Evolutionary conservation across 257 asterid species (phyloP).

Genomic region (Cordia subcordata): DNA sequence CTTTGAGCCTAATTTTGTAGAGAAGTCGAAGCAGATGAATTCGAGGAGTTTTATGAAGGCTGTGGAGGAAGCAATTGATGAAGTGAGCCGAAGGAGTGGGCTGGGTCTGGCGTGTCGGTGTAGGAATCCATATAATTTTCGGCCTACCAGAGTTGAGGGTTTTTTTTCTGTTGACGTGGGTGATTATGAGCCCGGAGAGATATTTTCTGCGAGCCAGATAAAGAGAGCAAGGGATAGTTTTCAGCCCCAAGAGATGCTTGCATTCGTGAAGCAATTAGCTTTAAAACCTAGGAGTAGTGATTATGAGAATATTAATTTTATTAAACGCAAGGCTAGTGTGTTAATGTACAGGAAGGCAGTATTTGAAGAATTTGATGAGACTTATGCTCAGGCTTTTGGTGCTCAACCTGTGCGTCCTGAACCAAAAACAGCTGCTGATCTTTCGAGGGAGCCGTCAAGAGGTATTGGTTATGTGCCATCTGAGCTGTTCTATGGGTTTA

Average conservation of each 20-base stretch:
- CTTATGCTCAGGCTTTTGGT: conserved; percentile 94
- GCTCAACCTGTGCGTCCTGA: conserved; percentile 46
- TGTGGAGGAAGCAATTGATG: conserved; percentile 86
- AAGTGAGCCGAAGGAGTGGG: conserved; percentile 61
- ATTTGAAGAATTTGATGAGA: conserved; percentile 85
- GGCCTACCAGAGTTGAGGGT: conserved; percentile 50
- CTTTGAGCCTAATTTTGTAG: conserved; percentile 61
- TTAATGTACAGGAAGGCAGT: conserved; percentile 64
- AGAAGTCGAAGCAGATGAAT: conserved; percentile 64
- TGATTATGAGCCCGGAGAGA: conserved; percentile 51
- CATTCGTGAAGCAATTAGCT: conserved; percentile 50
- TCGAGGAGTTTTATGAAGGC: conserved; percentile 57
- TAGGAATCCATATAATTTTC: conserved; percentile 53
- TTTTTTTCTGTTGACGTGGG: conserved; percentile 61
- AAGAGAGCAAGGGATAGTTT: conserved; percentile 59
- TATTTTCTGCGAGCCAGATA: conserved; percentile 58
- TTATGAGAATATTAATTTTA: conserved; percentile 32
- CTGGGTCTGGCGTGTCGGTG: conserved; percentile 80
- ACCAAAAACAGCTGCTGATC: conserved; percentile 47
- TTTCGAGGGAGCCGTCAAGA: conserved; percentile 49
- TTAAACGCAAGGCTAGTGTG: conserved; percentile 61
- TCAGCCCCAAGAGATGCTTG: conserved; percentile 53
- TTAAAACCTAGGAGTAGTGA: conserved; percentile 43
- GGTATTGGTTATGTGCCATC: conserved; percentile 36
- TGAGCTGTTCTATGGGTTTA: background rate